Base-by-base conservation (phyloP, 371 early-diverging fungal genomes). In the Umbelopsis sp. region DNA sequence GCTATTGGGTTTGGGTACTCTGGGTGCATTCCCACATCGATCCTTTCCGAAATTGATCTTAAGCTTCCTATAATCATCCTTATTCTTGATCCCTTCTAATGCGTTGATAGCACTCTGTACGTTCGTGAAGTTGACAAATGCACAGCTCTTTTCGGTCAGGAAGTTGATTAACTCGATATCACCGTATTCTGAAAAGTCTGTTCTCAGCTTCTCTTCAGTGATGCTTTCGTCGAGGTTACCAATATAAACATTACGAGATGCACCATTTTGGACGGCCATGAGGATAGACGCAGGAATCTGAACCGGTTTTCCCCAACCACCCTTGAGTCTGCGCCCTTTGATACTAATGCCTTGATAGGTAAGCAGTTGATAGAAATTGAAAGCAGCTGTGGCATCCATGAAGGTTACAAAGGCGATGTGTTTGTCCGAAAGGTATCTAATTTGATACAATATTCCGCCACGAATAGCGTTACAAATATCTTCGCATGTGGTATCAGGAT, bases 381-480 rank as follows among this genome's bases (percentile, higher is more conserved):
- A 70, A 10, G 96, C 96, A 1, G 89, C 84, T 22, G 64, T 67
- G 1, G 92, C 87, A 70, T 92, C 93, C 44, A 92, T 79, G 79
- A 96, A 96, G 7, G 92, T 89, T n/a, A 92, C 89, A 77, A 96
- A 94, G 0, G 93, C 94, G 71, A 88, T 89, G 70, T 88, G 87
- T 70, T 92, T 93, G 24, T 91, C 90, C 2, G 87, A 81, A 53
- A 92, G 69, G 72, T 86, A 89, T n/a, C 89, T 83, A 65, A 94
- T 86, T 52, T 88, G 87, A 65, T 89, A 83, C 25, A 96, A 76
- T 41, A 90, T 81, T 3, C 96, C 94, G 20, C 94, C 94, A 11
- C 96, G 92, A 69, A 96, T 88, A 3, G 82, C 85, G 76, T 94
- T 94, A 74, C 93, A 94, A n/a, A 96, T 74, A 67, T 94, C 93